Evolutionary conservation across 2,329 filamentous ascomycete species (phyloP).

Genomic region (Curvularia verruculosa): DNA sequence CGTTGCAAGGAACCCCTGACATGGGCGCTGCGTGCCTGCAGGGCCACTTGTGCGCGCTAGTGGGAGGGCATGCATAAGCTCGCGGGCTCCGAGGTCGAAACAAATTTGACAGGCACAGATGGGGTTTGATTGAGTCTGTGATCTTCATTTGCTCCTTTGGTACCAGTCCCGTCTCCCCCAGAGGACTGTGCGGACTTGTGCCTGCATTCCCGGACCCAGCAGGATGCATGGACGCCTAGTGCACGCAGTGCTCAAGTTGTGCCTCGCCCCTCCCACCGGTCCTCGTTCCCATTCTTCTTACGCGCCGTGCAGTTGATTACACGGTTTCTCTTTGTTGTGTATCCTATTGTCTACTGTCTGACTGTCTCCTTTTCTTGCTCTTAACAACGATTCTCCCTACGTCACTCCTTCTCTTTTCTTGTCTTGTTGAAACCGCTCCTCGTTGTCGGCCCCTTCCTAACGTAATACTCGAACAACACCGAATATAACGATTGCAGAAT

Average conservation of each 20-base stretch:
- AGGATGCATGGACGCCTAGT: slow-evolving; percentile 43
- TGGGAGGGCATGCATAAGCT: slow-evolving; percentile 40
- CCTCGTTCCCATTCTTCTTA: slow-evolving; percentile 29
- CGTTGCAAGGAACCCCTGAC: slow-evolving; percentile 24
- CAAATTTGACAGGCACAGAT: slow-evolving; percentile 41
- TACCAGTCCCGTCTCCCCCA: slow-evolving; percentile 35
- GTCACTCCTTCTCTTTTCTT: slow-evolving; percentile 20
- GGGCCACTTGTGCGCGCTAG: slow-evolving; percentile 40
- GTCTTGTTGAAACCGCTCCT: slow-evolving; percentile 9
- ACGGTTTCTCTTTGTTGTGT: slow-evolving; percentile 27
- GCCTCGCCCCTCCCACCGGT: slow-evolving; percentile 28
- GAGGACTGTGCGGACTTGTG: slow-evolving; percentile 40
- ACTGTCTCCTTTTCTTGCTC: slow-evolving; percentile 14
- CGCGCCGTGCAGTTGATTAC: slow-evolving; percentile 37
- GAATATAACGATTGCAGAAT: slow-evolving; percentile 1
- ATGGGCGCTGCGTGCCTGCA: slow-evolving; percentile 29
- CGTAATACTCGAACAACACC: slow-evolving; percentile 7
- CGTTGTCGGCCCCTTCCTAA: not conserved
- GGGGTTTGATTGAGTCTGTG: slow-evolving; percentile 26
- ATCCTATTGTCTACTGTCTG: slow-evolving; percentile 15
- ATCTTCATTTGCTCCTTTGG: slow-evolving; percentile 34
- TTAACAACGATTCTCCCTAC: slow-evolving; percentile 19
- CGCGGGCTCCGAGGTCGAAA: slow-evolving; percentile 30
- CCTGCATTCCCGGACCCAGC: slow-evolving; percentile 30
- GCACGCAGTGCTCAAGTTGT: slow-evolving; percentile 39